Base-by-base conservation (phyloP, 2,329 filamentous ascomycete genomes). In the Orbilia javanica region DNA sequence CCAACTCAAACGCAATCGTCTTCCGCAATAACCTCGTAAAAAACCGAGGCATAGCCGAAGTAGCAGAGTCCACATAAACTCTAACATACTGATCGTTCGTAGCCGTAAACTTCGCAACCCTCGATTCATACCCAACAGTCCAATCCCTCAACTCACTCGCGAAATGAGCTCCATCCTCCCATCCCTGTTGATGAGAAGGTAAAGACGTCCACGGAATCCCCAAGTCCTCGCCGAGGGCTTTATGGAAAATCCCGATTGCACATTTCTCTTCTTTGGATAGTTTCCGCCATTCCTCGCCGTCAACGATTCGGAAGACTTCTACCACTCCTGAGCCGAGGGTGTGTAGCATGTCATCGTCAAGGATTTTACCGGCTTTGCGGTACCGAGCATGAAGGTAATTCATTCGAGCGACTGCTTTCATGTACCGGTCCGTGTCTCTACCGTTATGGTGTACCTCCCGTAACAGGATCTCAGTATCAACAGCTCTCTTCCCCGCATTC, bases 121-220 rank as follows among this genome's bases (percentile, higher is more conserved):
- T 63, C 34, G 36, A 83, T 83, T 93, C 91, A 82, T 93, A 93
- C 4, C 82, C 81, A 55, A 85, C 71, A 65, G 85, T 85, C 88
- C 88, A 90, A 0, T 80, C 82, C 18, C 82, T 82, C 0, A 89
- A 80, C 63, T 88, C 87, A 1, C 87, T 84, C 8, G 87, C 82
- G 85, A 87, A 89, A 3, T 88, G 84, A 22, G 88, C 80, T 0
- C 88, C 87, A 81, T 89, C 86, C 3, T 81, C 80, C 80, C 86
- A 88, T 0, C 85, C 86, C 0, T 76, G 80, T 11, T 31, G 11
- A 53, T 34, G 18, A 3, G 68, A 64, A 0, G 85, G 84, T 18
- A 72, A 62, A 57, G n/a, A 11, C 34, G 42, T 18, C 25, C 53
- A 72, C 20, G 42, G 62, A 22, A 72, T 65, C 6, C 63, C 68